Base-by-base conservation (phyloP, 768 basidiomycete genomes). In the Boletus bicolor region DNA sequence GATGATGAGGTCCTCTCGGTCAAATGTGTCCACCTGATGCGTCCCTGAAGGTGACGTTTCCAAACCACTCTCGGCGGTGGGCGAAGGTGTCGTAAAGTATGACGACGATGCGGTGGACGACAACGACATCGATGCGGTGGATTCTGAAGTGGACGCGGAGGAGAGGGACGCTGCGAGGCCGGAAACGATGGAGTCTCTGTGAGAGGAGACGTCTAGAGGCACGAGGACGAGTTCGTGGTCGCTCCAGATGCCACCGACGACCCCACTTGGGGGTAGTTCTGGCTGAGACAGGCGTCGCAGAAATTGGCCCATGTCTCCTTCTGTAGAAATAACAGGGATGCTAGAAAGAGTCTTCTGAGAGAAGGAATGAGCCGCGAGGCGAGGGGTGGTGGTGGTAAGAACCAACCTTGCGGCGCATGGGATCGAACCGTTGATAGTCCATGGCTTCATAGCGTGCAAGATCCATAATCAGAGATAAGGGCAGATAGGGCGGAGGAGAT, bases 201-300 rank as follows among this genome's bases (percentile, higher is more conserved):
- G 48, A 19, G 57, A 52, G 39, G 64, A 46, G 9, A 70, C 67
- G 4, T 65, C 68, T 8, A 71, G 50, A 30, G 71, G 71, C 38
- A 71, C 62, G 53, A 73, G 60, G 55, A 71, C 70, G 34, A 73
- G 44, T 54, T 71, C 70, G 32, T 71, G 71, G 66, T 71, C 71
- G 30, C 68, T 65, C 70, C 70, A 71, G 12, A 71, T 52, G 19
- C 71, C 70, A 15, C 71, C 70, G 5, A 71, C 67, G 48, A 59
- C 61, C 7, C 51, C 55, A 37, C 35, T 60, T 9, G 56, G 53
- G 21, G 65, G 59, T 2, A 55, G 44, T 37, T 61, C 57, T 28
- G 63, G 57, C 3, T 61, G 67, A 21, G 67, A 59, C 1, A 58
- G 30, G 14, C 65, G 67, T 42, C 69, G 54, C 21, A 71, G 41